These are phyloP conservation scores for Mycena vitilis DNA, from an alignment of 768 basidiomycete genomes.

Conservation along the genomic window DNA sequence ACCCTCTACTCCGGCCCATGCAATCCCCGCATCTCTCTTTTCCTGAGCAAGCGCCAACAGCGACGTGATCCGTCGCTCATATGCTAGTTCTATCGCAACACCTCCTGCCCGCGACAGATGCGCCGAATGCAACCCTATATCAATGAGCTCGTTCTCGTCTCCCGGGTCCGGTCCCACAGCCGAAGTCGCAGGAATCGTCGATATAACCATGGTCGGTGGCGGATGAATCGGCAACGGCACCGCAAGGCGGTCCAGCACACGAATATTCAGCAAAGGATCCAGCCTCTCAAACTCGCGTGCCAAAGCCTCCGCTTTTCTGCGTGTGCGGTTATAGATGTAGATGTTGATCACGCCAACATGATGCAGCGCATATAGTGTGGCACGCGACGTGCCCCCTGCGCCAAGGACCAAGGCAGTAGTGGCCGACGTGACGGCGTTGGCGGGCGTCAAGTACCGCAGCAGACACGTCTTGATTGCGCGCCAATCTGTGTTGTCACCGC, in stretches of 20 bases:
- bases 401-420: conserved; percentile 75
- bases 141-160: conserved; percentile 45
- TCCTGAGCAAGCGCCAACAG: conserved; percentile 65
- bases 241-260: conserved; percentile 61
- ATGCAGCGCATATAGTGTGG: conserved; percentile 80
- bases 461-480: conserved; percentile 71
- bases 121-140: conserved; percentile 60
- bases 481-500: conserved; percentile 88
- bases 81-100: conserved; percentile 82
- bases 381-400: conserved; percentile 84
- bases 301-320: conserved; percentile 67
- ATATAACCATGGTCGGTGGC: conserved; percentile 70
- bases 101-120: conserved; percentile 41
- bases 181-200: conserved; percentile 72
- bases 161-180: conserved; percentile 39
- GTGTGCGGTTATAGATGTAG: conserved; percentile 79
- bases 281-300: conserved; percentile 61
- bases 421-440: conserved; percentile 42
- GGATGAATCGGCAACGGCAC: conserved; percentile 50
- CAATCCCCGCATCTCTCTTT: conserved; percentile 41
- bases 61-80: conserved; percentile 75
- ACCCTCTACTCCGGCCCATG: conserved; percentile 71
- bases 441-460: conserved; percentile 47
- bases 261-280: conserved; percentile 61
- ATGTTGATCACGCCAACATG: conserved; percentile 67